A percentile compares a stretch with the other conserved stretches of the same genome.
These are phyloP conservation scores for Fusarium gaditjirri DNA, from an alignment of 2,329 filamentous ascomycete species.

Conservation along the genomic window DNA sequence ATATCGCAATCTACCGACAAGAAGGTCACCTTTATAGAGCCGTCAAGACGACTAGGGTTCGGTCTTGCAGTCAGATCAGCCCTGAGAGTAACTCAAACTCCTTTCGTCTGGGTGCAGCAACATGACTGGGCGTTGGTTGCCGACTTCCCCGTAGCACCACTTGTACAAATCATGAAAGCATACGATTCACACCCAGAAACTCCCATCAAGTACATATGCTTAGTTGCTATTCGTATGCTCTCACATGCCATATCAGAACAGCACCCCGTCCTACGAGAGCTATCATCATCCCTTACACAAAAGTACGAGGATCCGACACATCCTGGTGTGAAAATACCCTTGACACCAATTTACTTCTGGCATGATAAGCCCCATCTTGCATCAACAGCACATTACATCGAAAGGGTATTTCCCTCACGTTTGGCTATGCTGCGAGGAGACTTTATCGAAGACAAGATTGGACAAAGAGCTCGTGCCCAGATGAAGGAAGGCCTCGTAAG, in stretches of 20 bases:
- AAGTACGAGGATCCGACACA: constrained; percentile 48
- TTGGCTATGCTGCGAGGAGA: constrained; percentile 62
- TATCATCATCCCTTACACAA: constrained; percentile 56
- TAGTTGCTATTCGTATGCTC: constrained; percentile 63
- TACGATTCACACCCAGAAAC: constrained; percentile 43
- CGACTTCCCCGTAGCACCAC: constrained; percentile 55
- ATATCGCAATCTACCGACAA: constrained; percentile 50
- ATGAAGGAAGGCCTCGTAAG: constrained; percentile 62
- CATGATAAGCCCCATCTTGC: constrained; percentile 68
- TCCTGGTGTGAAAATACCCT: constrained; percentile 48
- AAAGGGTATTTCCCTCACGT: constrained; percentile 60
- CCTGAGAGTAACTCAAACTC: constrained; percentile 57
- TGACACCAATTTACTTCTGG: constrained; percentile 69
- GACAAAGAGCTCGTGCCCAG: constrained; percentile 63
- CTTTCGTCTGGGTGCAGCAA: constrained; percentile 67
- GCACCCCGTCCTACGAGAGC: constrained; percentile 52
- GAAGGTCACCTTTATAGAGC: constrained; percentile 62
- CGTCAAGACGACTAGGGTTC: constrained; percentile 60
- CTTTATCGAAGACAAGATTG: constrained; percentile 67
- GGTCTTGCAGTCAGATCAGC: constrained; percentile 65
- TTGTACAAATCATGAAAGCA: constrained; percentile 59
- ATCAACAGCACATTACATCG: constrained; percentile 60
- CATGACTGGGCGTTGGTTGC: constrained; percentile 64
- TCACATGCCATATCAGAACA: constrained; percentile 58
- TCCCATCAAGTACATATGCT: constrained; percentile 64